These are phyloP conservation scores for Cicer yamashitae DNA, from an alignment of 306 rosid species.

Conservation along the genomic window DNA sequence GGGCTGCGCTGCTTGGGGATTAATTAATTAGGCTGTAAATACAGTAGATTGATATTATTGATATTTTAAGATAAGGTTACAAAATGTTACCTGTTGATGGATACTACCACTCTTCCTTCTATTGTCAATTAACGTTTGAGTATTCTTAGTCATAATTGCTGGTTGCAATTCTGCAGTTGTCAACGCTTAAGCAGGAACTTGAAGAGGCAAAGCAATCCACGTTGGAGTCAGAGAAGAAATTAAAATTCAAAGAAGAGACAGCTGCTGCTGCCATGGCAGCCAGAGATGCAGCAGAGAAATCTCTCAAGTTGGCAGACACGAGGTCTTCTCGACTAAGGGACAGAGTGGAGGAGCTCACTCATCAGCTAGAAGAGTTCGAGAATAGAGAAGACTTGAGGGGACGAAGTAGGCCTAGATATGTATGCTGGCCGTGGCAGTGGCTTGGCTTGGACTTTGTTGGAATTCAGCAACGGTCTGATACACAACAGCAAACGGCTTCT, in stretches of 20 bases:
- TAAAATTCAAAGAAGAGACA: conserved; percentile 95
- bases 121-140: conserved; percentile 28
- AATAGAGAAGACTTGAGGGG: conserved; percentile 75
- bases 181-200: conserved; percentile 76
- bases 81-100: conserved; percentile 11
- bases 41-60: conserved; percentile 24
- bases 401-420: conserved; percentile 75
- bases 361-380: conserved; percentile 86
- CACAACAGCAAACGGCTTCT: conserved; percentile 62
- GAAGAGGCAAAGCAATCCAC: conserved; percentile 84
- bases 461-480: conserved; percentile 57
- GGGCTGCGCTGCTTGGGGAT: not conserved
- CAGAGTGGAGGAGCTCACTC: conserved; percentile 90
- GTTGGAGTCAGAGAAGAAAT: conserved; percentile 84
- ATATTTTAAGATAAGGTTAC: conserved; percentile 27
- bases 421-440: conserved; percentile 99
- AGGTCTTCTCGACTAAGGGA: conserved; percentile 94
- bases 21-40: conserved; percentile 26
- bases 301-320: conserved; percentile 79
- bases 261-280: conserved; percentile 99
- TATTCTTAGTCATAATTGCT: conserved; percentile 36
- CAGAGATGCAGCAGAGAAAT: conserved; percentile 98
- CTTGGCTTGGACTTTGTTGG: conserved; percentile 93
- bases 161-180: conserved; percentile 68
- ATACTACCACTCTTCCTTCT: not conserved